A percentile compares a stretch with the other conserved stretches of the same genome.
phyloP scores from a whole-genome alignment of 2,329 filamentous ascomycete species.

The Aureobasidium sp. region DNA sequence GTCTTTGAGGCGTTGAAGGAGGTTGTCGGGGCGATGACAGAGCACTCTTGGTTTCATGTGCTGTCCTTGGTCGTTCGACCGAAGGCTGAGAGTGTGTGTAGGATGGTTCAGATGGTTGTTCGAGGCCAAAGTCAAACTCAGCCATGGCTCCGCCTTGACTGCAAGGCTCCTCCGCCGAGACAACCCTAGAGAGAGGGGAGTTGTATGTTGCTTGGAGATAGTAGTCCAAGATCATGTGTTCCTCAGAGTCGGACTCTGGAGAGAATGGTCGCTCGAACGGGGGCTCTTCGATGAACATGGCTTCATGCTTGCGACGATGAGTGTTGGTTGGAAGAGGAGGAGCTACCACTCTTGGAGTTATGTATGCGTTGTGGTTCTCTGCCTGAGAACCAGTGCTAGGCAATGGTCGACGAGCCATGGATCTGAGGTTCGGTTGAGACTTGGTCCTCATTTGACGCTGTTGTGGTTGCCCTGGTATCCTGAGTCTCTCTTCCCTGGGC shows the following conservation, averaged over 20 bases:
- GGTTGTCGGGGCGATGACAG: background rate
- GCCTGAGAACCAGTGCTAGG: background rate
- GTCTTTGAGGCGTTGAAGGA: background rate
- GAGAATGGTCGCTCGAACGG: slow-evolving; percentile 2
- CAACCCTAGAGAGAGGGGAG: background rate
- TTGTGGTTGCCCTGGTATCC: slow-evolving; percentile 10
- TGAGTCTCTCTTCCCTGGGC: slow-evolving; percentile 8
- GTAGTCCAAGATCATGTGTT: slow-evolving; percentile 11
- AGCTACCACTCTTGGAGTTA: background rate
- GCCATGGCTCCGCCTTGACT: background rate
- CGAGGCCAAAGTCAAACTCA: slow-evolving; percentile 6
- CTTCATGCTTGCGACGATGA: slow-evolving; percentile 3
- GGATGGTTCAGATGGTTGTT: background rate
- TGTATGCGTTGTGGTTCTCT: background rate
- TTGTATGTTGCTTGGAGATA: slow-evolving; percentile 4
- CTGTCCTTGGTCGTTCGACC: background rate
- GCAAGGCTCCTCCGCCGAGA: background rate
- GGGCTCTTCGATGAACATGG: slow-evolving; percentile 3
- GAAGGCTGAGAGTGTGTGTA: background rate
- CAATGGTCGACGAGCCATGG: background rate
- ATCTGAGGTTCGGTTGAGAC: slow-evolving; percentile 6
- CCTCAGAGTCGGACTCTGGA: slow-evolving; percentile 6
- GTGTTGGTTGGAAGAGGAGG: background rate
- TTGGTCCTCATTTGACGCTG: background rate
- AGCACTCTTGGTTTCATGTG: background rate